Evolutionary conservation across 106 monocot genomes (phyloP).

Genomic region (Phalaenopsis equestris): DNA sequence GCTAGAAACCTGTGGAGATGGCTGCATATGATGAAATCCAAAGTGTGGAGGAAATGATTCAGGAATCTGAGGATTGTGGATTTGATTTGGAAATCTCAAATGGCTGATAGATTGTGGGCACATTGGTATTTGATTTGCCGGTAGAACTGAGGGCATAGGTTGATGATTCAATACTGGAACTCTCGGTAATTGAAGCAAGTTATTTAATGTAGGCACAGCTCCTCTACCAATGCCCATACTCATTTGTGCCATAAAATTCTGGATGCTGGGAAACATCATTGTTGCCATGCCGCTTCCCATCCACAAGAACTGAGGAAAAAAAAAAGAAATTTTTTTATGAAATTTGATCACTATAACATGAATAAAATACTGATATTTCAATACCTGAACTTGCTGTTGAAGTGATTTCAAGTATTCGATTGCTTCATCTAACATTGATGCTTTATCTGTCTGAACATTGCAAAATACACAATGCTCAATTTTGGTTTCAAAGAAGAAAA

Average conservation of each 20-base stretch:
- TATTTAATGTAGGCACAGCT: slow-evolving; percentile 27
- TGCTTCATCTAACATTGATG: slow-evolving; percentile 84
- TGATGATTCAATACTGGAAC: slow-evolving; percentile 33
- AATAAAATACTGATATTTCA: slow-evolving; percentile 2
- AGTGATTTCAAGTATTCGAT: slow-evolving; percentile 74
- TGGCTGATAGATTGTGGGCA: slow-evolving; percentile 7
- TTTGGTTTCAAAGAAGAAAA: background rate
- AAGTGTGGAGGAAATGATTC: slow-evolving; percentile 24
- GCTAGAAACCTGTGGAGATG: slow-evolving; percentile 25
- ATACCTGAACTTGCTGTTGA: slow-evolving; percentile 48
- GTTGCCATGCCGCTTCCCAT: slow-evolving; percentile 87
- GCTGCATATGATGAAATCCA: slow-evolving; percentile 49
- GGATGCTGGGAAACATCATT: slow-evolving; percentile 64
- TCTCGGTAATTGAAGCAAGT: slow-evolving; percentile 33
- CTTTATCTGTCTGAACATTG: slow-evolving; percentile 46
- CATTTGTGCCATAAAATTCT: slow-evolving; percentile 44
- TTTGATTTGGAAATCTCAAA: slow-evolving; percentile 36
- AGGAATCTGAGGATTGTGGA: slow-evolving; percentile 24
- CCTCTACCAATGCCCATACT: slow-evolving; percentile 29
- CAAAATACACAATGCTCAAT: background rate
- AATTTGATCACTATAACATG: background rate
- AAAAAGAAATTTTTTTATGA: background rate
- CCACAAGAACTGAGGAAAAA: slow-evolving; percentile 67
- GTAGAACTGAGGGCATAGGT: slow-evolving; percentile 13
- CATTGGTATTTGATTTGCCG: slow-evolving; percentile 7